These are phyloP conservation scores for Candida glaebosa DNA, from an alignment of 805 yeast genomes.

Conservation along the genomic window DNA sequence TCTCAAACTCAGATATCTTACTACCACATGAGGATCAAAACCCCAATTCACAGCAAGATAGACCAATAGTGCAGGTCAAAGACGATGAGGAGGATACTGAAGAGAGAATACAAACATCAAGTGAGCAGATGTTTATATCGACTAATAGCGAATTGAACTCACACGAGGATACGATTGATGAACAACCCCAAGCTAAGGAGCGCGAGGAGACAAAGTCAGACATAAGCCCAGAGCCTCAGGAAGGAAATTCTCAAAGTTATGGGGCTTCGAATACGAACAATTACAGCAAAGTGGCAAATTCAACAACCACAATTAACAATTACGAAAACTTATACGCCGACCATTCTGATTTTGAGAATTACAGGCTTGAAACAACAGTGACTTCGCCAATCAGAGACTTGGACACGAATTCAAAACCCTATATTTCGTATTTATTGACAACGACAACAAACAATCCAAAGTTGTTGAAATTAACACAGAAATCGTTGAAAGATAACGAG, in stretches of 20 bases:
- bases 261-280: neutral
- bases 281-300: neutral
- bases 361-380: constrained; percentile 34
- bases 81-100: constrained; percentile 1
- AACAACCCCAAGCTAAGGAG: constrained; percentile 3
- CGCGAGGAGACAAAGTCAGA: neutral
- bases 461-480: constrained; percentile 33
- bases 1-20: neutral
- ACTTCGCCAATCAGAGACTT: constrained; percentile 64
- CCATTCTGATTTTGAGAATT: constrained; percentile 12
- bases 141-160: neutral
- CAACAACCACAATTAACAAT: neutral
- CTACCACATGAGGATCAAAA: constrained; percentile 4
- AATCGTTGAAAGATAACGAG: constrained; percentile 16
- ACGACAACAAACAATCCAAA: constrained; percentile 63
- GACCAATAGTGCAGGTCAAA: constrained; percentile 1
- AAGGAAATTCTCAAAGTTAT: neutral
- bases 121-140: neutral
- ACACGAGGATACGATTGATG: neutral
- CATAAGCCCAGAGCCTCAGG: neutral
- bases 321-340: constrained; percentile 2
- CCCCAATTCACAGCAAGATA: constrained; percentile 2
- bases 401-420: constrained; percentile 70
- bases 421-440: constrained; percentile 64
- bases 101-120: neutral